A percentile compares a stretch with the other conserved stretches of the same genome.
These are phyloP conservation scores for Fusarium odoratissimum DNA, from an alignment of 2,329 filamentous ascomycete genomes.

Conservation along the genomic window DNA sequence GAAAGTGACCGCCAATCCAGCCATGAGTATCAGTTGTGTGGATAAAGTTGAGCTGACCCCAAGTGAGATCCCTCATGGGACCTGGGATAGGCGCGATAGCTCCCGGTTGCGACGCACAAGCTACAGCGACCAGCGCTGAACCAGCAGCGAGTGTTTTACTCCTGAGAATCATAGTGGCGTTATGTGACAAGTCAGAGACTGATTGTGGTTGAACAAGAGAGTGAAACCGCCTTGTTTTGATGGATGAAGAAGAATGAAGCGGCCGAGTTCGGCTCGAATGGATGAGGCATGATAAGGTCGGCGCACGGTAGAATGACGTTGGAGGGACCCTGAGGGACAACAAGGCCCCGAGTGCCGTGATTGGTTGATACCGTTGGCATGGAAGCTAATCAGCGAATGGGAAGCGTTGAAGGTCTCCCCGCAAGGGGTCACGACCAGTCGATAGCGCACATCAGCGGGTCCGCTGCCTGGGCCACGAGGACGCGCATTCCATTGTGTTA, in stretches of 20 bases:
- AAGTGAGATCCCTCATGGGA: slow-evolving; percentile 84
- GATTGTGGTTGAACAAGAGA: background rate
- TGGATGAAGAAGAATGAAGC: slow-evolving; percentile 19
- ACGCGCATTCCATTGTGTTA: slow-evolving; percentile 13
- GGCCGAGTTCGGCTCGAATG: slow-evolving; percentile 26
- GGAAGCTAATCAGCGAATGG: slow-evolving; percentile 23
- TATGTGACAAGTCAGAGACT: background rate
- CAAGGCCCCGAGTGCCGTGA: background rate
- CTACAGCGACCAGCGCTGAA: slow-evolving; percentile 51
- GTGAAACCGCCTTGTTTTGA: slow-evolving; percentile 11
- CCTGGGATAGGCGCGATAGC: slow-evolving; percentile 82
- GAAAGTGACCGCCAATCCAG: slow-evolving; percentile 93
- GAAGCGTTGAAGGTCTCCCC: background rate
- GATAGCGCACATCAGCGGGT: slow-evolving; percentile 32
- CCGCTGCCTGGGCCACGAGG: slow-evolving; percentile 33
- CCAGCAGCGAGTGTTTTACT: slow-evolving; percentile 39
- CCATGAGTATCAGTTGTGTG: slow-evolving; percentile 97
- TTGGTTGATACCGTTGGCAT: background rate
- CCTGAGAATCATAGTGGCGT: slow-evolving; percentile 43
- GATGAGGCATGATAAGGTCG: slow-evolving; percentile 34
- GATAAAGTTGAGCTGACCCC: slow-evolving; percentile 97
- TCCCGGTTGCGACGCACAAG: slow-evolving; percentile 75
- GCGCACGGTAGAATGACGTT: slow-evolving; percentile 29
- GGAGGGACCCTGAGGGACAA: slow-evolving; percentile 33
- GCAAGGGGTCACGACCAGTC: slow-evolving; percentile 32